Percentiles rank a stretch among this genome's conserved stretches.
Evolutionary conservation across 345 rosid species (phyloP).

Genomic region (Moricandia moricandioides): DNA sequence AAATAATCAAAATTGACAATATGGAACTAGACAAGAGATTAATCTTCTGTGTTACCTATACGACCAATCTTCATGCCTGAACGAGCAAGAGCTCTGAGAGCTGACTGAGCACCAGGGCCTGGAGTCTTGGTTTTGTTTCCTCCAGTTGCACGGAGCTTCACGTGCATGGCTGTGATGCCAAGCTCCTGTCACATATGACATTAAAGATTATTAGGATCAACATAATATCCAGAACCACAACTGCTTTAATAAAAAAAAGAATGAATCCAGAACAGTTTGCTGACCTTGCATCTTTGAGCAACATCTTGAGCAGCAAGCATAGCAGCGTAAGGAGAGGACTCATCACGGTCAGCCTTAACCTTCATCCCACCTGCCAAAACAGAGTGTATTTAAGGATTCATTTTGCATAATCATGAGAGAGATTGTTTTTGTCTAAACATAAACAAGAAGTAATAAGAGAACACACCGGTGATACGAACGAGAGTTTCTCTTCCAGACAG

Average conservation of each 20-base stretch:
- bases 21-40: neutral
- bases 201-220: neutral
- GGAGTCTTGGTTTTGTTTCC: constrained; percentile 89
- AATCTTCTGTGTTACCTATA: constrained; percentile 46
- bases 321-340: constrained; percentile 86
- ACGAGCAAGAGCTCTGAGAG: constrained; percentile 84
- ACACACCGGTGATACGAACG: constrained; percentile 73
- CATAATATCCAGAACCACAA: neutral
- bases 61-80: constrained; percentile 92
- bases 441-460: neutral
- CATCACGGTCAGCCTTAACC: constrained; percentile 89
- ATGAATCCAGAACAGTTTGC: neutral
- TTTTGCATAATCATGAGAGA: neutral
- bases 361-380: constrained; percentile 75
- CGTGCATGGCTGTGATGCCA: constrained; percentile 80
- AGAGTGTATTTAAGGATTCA: neutral
- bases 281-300: constrained; percentile 73
- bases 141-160: constrained; percentile 84
- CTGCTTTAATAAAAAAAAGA: neutral
- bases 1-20: neutral
- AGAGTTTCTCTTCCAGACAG: constrained; percentile 87
- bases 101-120: constrained; percentile 92
- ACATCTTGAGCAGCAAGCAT: constrained; percentile 93
- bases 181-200: constrained; percentile 48
- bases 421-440: neutral